Conservation (phyloP, 768 basidiomycete species). For the Heimioporus sp. region DNA sequence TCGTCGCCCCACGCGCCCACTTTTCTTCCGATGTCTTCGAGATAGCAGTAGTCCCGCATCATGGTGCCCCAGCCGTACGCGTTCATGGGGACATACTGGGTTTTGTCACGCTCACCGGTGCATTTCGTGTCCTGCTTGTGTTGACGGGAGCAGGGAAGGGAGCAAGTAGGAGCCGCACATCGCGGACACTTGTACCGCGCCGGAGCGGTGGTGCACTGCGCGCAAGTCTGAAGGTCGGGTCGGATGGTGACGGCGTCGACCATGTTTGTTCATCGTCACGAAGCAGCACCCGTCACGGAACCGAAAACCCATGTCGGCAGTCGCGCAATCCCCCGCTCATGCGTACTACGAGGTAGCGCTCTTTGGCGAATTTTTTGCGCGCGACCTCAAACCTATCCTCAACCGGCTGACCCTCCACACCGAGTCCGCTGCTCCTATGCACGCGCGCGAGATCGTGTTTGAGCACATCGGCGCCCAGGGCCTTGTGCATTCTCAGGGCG, state of each 20-base stretch:
- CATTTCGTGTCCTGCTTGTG: conserved; percentile 68
- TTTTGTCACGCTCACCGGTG: conserved; percentile 71
- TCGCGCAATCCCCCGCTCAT: conserved; percentile 38
- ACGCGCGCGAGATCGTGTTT: conserved; percentile 76
- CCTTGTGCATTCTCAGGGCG: conserved; percentile 53
- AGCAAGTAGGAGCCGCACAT: conserved; percentile 71
- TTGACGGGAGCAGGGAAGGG: conserved; percentile 59
- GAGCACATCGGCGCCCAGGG: conserved; percentile 70
- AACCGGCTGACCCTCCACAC: conserved; percentile 81
- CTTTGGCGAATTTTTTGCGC: conserved; percentile 77
- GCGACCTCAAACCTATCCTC: conserved; percentile 72
- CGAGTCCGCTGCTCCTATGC: conserved; percentile 74
- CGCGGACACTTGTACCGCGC: conserved; percentile 80
- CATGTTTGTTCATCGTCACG: conserved; percentile 3
- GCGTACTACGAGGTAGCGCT: conserved; percentile 83
- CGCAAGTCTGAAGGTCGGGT: conserved; percentile 38
- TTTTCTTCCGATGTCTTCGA: conserved; percentile 79
- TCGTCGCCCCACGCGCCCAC: conserved; percentile 73
- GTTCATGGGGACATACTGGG: conserved; percentile 76
- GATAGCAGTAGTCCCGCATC: conserved; percentile 85
- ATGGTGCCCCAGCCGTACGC: conserved; percentile 81
- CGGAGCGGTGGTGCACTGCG: conserved; percentile 44
- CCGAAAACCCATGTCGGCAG: conserved; percentile 9
- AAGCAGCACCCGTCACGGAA: too few species aligned
- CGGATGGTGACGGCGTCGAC: background rate